Percentiles rank a stretch among this genome's conserved stretches.
Conservation (phyloP, 306 rosid species). For the Crataegus laevigata region DNA sequence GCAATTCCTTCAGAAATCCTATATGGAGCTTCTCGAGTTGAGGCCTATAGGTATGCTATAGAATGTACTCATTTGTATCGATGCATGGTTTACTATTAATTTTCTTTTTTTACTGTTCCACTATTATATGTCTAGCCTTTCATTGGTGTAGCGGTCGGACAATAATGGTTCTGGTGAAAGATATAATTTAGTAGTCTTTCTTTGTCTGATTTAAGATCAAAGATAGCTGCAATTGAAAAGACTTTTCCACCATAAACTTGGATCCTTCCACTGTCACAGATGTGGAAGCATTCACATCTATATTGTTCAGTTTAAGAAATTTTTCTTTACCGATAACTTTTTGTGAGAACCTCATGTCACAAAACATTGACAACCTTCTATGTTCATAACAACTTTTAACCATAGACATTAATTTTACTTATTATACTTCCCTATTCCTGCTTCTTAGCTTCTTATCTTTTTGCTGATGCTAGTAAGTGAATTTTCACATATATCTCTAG, state of each 20-base stretch:
- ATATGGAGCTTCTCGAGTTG: conserved; percentile 64
- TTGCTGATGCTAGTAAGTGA: too few species aligned
- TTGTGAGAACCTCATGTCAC: neutral
- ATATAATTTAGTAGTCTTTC: too few species aligned
- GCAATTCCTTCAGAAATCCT: conserved; percentile 61
- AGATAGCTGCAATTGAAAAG: neutral
- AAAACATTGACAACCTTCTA: neutral
- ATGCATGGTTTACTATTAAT: neutral
- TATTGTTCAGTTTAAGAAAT: neutral
- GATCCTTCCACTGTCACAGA: neutral
- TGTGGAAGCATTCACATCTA: neutral
- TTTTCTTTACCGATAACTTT: neutral
- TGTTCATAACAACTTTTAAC: neutral
- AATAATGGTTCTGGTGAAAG: too few species aligned
- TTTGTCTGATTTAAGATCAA: neutral
- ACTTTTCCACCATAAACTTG: neutral
- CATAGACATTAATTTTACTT: neutral
- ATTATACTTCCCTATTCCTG: neutral
- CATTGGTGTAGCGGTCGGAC: too few species aligned
- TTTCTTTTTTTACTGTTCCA: neutral
- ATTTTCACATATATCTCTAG: neutral
- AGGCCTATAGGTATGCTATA: conserved; percentile 49
- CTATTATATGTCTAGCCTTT: too few species aligned
- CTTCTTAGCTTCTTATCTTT: neutral
- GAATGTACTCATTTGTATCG: neutral